Conservation (phyloP, 2,329 filamentous ascomycete genomes). For the Cytospora piceicola region DNA sequence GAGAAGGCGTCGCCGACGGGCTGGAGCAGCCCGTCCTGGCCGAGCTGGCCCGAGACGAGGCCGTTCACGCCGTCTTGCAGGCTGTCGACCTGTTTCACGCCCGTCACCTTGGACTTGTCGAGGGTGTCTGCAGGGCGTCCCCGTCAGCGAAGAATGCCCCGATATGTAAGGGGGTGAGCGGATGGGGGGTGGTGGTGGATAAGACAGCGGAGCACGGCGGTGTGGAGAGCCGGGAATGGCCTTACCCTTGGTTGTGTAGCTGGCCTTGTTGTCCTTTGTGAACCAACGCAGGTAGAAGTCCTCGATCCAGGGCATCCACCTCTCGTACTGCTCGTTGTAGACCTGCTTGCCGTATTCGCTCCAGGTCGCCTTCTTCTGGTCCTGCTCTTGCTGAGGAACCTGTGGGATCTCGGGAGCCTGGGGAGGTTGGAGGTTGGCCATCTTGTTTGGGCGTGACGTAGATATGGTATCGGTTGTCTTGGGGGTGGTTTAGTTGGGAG, state of each 20-base stretch:
- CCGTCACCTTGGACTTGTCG: slow-evolving; percentile 51
- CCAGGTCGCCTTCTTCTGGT: slow-evolving; percentile 27
- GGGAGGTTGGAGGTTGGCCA: slow-evolving; percentile 13
- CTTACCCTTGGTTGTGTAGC: slow-evolving; percentile 70
- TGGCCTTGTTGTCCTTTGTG: slow-evolving; percentile 77
- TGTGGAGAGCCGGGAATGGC: slow-evolving; percentile 30
- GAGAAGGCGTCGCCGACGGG: slow-evolving; percentile 65
- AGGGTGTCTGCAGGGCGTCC: slow-evolving; percentile 43
- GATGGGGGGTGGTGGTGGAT: not conserved
- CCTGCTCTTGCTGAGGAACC: slow-evolving; percentile 8
- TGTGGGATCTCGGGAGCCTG: slow-evolving; percentile 15
- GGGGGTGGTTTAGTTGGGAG: not conserved
- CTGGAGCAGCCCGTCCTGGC: slow-evolving; percentile 68
- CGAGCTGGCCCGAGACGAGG: slow-evolving; percentile 65
- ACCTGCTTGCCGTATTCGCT: slow-evolving; percentile 49
- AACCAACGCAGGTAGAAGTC: slow-evolving; percentile 74
- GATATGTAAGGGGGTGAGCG: not conserved
- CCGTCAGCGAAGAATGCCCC: slow-evolving; percentile 53
- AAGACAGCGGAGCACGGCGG: not conserved
- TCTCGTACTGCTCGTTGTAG: slow-evolving; percentile 74
- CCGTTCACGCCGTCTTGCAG: slow-evolving; percentile 65
- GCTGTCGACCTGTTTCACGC: slow-evolving; percentile 30
- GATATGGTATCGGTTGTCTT: not conserved
- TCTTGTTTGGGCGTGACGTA: not conserved
- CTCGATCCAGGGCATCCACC: slow-evolving; percentile 77